phyloP scores from a whole-genome alignment of 441 rosid genomes.

The Codiaeum variegatum region DNA sequence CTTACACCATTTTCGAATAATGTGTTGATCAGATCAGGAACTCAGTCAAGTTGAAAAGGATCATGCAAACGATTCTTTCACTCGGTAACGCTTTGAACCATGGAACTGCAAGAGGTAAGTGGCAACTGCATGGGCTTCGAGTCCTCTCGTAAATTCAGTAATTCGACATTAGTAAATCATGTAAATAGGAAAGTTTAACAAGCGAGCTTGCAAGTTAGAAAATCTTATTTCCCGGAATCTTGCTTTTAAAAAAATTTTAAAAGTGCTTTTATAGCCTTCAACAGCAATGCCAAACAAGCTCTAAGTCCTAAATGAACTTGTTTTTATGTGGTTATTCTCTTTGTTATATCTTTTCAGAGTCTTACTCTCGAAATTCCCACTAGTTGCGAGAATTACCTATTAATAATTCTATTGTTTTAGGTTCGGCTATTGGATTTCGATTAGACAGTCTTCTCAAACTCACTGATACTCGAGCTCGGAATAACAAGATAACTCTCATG shows the following conservation, averaged over 20 bases:
- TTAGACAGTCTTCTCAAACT: constrained; percentile 95
- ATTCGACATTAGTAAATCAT: background rate
- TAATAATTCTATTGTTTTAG: constrained; percentile 28
- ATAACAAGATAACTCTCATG: constrained; percentile 95
- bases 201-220: background rate
- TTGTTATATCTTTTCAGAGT: background rate
- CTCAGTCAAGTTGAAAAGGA: constrained; percentile 73
- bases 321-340: background rate
- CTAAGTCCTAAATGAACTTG: background rate
- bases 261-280: too few relatives aligned
- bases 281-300: too few relatives aligned
- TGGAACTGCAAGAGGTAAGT: constrained; percentile 95
- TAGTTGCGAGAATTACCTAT: background rate
- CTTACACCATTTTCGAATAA: constrained; percentile 22
- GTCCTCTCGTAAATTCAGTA: background rate
- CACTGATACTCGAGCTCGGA: constrained; percentile 82
- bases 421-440: constrained; percentile 89
- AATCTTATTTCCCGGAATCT: background rate
- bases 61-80: constrained; percentile 89
- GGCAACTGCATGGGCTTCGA: constrained; percentile 11
- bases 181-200: background rate
- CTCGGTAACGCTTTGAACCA: constrained; percentile 92
- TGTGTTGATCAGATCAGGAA: constrained; percentile 55
- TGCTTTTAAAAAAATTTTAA: too few relatives aligned
- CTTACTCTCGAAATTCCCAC: background rate